A percentile compares a stretch with the other conserved stretches of the same genome.
phyloP scores from a whole-genome alignment of 345 rosid species.

The Ailanthus altissimus region DNA sequence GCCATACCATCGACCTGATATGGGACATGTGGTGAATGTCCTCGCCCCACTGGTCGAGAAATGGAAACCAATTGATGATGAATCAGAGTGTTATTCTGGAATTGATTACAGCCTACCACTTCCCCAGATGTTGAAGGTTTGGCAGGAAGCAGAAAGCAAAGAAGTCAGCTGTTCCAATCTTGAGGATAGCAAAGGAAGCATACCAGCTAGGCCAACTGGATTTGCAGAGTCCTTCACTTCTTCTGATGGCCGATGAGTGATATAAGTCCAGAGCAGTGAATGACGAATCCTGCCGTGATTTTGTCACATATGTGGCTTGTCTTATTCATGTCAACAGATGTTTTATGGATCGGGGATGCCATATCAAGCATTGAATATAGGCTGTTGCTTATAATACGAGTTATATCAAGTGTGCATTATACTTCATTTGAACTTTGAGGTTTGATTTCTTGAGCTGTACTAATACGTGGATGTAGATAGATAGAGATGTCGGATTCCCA shows the following conservation, averaged over 20 bases:
- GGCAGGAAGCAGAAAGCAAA: slow-evolving; percentile 44
- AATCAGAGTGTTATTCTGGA: slow-evolving; percentile 29
- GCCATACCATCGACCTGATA: slow-evolving; percentile 53
- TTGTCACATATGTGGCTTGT: neutral
- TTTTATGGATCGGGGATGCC: neutral
- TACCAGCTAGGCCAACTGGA: slow-evolving; percentile 43
- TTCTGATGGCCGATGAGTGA: slow-evolving; percentile 38
- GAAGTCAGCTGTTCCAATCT: slow-evolving; percentile 23
- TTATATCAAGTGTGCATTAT: neutral
- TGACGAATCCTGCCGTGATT: neutral
- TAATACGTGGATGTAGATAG: neutral
- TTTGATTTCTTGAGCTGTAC: neutral
- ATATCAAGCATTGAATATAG: neutral
- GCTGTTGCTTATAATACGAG: neutral
- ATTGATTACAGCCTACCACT: slow-evolving; percentile 43
- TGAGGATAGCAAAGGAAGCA: slow-evolving; percentile 41
- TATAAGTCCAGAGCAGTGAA: neutral
- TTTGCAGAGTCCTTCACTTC: slow-evolving; percentile 50
- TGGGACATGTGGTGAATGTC: slow-evolving; percentile 49
- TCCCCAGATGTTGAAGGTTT: slow-evolving; percentile 46
- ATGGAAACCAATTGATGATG: slow-evolving; percentile 43
- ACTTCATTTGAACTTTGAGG: neutral
- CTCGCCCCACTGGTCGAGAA: slow-evolving; percentile 45
- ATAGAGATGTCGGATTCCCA: neutral
- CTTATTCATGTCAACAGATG: neutral